Evolutionary conservation across 2,329 filamentous ascomycete species (phyloP), one percentile per base, ranked within the genome.

Genomic region (Lasiodiplodia theobromae): DNA sequence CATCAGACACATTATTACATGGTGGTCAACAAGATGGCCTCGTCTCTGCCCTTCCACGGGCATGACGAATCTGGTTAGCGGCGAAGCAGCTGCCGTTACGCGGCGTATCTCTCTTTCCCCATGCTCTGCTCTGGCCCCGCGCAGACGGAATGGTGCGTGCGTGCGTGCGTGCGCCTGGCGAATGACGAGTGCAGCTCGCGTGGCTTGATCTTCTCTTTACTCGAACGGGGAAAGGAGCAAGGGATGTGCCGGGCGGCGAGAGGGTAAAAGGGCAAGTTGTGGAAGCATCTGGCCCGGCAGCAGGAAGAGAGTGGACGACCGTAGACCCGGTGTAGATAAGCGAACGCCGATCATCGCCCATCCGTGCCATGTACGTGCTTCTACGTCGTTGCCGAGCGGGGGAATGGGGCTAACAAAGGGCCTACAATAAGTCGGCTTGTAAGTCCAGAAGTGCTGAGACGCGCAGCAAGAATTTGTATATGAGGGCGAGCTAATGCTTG

Each of bases 381-480:
- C n/a, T 40, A 2, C 60, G 31, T 21, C 12, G 31, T 31, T 16
- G 14, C 58, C n/a, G n/a, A 11, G 58, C 21, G 44, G 8, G 16
- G 25, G 10, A 14, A 34, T 14, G 38, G 44, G 40, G 23, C 23
- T 34, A 28, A 23, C 34, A 16, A 28, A 10, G 14, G 10, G 21
- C 28, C 18, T n/a, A 25, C 31, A 16, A 64, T 25, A 64, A 38
- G 11, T 40, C n/a, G 10, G 5, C 7, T 28, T 51, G 60, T 52
- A 25, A 37, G 60, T 52, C 60, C 60, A 16, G 58, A 63, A 63
- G 40, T 28, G 40, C 12, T 52, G 47, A 64, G 60, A 52, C 60
- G 28, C 11, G 60, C 60, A 64, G 60, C 47, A 18, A 14, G 28
- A 16, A 16, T n/a, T 21, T 10, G 31, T 21, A 64, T 64, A 52